These are phyloP conservation scores for Nitzschia sp. DNA, from an alignment of 108 stramenopile genomes.

Conservation along the genomic window DNA sequence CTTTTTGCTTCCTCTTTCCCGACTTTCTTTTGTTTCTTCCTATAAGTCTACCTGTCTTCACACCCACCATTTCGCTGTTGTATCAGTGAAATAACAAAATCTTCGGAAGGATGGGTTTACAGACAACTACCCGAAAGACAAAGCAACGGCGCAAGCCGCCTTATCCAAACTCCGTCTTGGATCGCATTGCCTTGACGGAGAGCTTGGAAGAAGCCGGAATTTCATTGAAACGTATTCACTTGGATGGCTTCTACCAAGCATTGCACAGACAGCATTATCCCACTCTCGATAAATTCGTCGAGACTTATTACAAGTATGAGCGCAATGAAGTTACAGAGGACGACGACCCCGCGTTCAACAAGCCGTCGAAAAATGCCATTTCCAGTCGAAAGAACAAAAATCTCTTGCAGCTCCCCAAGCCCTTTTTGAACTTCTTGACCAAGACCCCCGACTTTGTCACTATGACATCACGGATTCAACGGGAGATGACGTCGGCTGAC, in stretches of 20 bases:
- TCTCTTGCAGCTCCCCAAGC: conserved; percentile 50
- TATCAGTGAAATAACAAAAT: no score
- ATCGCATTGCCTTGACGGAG: conserved; percentile 57
- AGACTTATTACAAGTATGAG: conserved; percentile 52
- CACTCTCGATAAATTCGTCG: conserved; percentile 56
- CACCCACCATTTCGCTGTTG: no score
- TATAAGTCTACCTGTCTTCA: no score
- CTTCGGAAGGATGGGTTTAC: conserved; percentile 23
- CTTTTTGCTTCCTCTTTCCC: no score
- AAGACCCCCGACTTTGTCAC: conserved; percentile 70
- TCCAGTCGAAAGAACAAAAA: conserved; percentile 59
- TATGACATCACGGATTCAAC: conserved; percentile 54
- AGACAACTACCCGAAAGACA: conserved; percentile 5
- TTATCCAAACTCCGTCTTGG: conserved; percentile 73
- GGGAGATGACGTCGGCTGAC: conserved; percentile 57
- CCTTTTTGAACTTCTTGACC: conserved; percentile 67
- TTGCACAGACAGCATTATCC: conserved; percentile 83
- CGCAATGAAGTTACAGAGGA: conserved; percentile 1
- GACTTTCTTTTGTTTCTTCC: no score
- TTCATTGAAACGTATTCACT: conserved; percentile 50
- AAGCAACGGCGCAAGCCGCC: conserved; percentile 58
- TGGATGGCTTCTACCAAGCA: conserved; percentile 72
- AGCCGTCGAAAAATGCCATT: conserved; percentile 51
- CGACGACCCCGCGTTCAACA: conserved; percentile 10
- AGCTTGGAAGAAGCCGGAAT: conserved; percentile 59